These are phyloP conservation scores for Cercospora beticola DNA, from an alignment of 2,329 filamentous ascomycete species.

Conservation along the genomic window DNA sequence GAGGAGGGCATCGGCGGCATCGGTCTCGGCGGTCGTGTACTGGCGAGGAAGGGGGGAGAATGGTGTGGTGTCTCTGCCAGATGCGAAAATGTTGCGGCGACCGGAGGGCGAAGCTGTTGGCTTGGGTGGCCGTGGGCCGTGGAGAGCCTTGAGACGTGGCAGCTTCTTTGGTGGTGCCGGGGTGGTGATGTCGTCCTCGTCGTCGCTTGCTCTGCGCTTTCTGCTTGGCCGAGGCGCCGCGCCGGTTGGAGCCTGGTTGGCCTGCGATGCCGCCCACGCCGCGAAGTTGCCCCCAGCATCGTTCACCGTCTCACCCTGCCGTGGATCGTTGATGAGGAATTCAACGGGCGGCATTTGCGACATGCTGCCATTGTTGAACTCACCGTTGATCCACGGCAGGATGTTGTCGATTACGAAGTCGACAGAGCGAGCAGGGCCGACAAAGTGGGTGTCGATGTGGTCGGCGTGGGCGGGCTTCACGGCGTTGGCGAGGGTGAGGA, in stretches of 20 bases:
- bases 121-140: not conserved
- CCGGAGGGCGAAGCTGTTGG: not conserved
- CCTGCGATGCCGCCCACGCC: conserved; percentile 21
- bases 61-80: not conserved
- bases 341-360: conserved; percentile 34
- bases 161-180: not conserved
- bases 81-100: not conserved
- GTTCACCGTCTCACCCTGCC: conserved; percentile 25
- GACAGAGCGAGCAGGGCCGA: conserved; percentile 22
- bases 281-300: conserved; percentile 30
- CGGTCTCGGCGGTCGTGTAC: not conserved
- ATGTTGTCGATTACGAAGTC: conserved; percentile 27
- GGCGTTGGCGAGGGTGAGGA: conserved; percentile 17
- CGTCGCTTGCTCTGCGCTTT: not conserved
- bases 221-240: not conserved
- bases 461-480: conserved; percentile 28
- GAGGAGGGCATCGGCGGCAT: not conserved
- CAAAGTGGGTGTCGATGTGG: conserved; percentile 25
- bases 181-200: not conserved
- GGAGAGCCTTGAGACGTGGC: conserved; percentile 2
- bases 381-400: conserved; percentile 28
- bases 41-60: not conserved
- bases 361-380: conserved; percentile 24
- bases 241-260: not conserved
- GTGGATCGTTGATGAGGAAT: conserved; percentile 31